phyloP scores from a whole-genome alignment of 2,329 filamentous ascomycete genomes.

The Aspergillus sp. region DNA sequence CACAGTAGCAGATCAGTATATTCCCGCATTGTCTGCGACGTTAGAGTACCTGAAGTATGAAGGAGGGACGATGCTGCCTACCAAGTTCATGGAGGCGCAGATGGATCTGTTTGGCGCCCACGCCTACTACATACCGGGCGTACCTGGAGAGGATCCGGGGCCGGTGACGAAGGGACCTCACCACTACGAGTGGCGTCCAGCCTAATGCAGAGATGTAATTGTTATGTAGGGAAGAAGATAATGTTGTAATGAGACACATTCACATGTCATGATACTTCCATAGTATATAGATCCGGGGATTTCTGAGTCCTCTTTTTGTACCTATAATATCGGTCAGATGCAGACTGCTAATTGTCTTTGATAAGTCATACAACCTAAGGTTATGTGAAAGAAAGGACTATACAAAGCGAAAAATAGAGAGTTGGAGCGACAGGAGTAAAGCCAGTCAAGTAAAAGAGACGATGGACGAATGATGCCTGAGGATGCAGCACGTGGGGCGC shows the following conservation, averaged over 20 bases:
- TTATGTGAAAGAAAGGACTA: too few species aligned
- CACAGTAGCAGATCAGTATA: conserved; percentile 59
- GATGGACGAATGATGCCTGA: conserved; percentile 21
- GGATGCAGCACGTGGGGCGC: conserved; percentile 28
- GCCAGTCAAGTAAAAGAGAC: too few species aligned
- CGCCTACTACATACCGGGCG: conserved; percentile 58
- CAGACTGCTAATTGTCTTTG: too few species aligned
- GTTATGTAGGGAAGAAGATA: too few species aligned
- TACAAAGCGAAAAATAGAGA: too few species aligned
- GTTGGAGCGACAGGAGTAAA: too few species aligned
- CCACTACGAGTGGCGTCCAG: conserved; percentile 64
- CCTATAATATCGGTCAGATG: too few species aligned
- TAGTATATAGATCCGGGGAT: too few species aligned
- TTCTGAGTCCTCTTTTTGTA: too few species aligned
- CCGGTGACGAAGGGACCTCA: conserved; percentile 59
- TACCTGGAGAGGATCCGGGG: conserved; percentile 56
- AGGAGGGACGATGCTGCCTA: conserved; percentile 62
- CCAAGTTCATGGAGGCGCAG: conserved; percentile 70
- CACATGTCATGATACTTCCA: not conserved
- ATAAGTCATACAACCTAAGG: too few species aligned
- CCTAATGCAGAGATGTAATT: conserved; percentile 21
- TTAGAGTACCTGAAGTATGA: conserved; percentile 69
- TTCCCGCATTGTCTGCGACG: conserved; percentile 62
- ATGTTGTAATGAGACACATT: not conserved
- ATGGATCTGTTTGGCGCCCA: conserved; percentile 71